phyloP scores from a whole-genome alignment of 148 eudicot genomes.

The Arctostaphylos glauca region DNA sequence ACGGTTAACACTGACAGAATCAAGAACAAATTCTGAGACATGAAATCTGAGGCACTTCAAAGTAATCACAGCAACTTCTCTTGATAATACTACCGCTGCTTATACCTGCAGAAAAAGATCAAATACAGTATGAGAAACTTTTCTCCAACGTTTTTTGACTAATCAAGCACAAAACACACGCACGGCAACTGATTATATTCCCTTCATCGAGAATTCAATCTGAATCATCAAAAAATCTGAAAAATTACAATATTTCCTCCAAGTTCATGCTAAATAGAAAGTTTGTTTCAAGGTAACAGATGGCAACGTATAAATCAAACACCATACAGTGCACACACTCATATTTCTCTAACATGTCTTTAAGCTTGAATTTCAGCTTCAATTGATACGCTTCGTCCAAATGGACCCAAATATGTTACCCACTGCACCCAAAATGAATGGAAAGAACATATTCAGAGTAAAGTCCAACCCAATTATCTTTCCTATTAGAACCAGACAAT shows the following conservation, averaged over 20 bases:
- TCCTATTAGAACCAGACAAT: neutral
- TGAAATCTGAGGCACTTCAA: neutral
- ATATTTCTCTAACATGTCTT: neutral
- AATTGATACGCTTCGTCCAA: neutral
- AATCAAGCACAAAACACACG: neutral
- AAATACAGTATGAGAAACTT: neutral
- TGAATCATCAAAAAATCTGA: too few relatives aligned
- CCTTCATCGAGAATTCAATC: neutral
- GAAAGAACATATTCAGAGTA: neutral
- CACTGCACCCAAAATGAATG: neutral
- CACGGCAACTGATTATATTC: neutral
- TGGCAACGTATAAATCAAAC: neutral
- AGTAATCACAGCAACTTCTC: neutral
- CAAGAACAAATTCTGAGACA: neutral
- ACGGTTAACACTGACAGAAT: neutral
- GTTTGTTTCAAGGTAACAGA: neutral
- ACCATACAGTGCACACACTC: neutral
- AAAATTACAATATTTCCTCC: neutral
- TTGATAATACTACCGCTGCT: slow-evolving; percentile 6
- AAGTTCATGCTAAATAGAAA: neutral
- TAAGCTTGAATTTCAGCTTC: neutral
- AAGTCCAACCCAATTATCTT: neutral
- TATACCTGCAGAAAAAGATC: slow-evolving; percentile 12
- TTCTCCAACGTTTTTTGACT: neutral
- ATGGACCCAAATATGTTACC: neutral